Evolutionary conservation across 331 rosid species (phyloP), one percentile per base, ranked within the genome.

Genomic region (Pyracantha coccinea): DNA sequence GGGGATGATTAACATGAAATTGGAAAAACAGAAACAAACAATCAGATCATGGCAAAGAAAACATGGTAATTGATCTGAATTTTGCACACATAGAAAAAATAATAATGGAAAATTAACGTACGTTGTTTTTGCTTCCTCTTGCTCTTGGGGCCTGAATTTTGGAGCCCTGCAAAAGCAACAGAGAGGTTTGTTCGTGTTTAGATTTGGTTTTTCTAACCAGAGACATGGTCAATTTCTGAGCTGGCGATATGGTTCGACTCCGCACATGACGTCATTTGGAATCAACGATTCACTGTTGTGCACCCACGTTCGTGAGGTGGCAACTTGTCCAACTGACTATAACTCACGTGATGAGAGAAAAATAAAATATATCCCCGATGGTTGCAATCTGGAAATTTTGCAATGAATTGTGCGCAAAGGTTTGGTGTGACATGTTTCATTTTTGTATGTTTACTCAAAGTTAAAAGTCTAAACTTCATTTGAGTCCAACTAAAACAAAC

Each of bases 101-200:
- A 41, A 9, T 16, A 12, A 17, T 27, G 24, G 13, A 60, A 15
- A 17, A 17, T 1, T 16, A 38, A 7, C 77, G 21, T 73, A 73
- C 77, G 44, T 57, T 59, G 69, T 73, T 60, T 57, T 73, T 59
- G 77, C 59, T 59, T 59, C 59, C 52, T 25, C 59, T 41, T 41
- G 5, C 47, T 41, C 47, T 67, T 62, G 69, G 61, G 69, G 54
- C 77, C 47, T 11, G 16, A 35, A 21, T 59, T 73, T 73, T 38
- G 41, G 28, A 41, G 69, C 77, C 61, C n/a, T 60, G 45, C 61
- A 57, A 61, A 61, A 47, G 61, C 33, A 50, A 69, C 28, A 25
- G 24, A 57, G 23, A 69, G 62, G 7, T 16, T 28, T 24, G 20
- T 2, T 14, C 9, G 35, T 0, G 66, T 61, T 61, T 38, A 24